phyloP scores from a whole-genome alignment of 805 yeast genomes.

The Isabelozyma pseudorhagii region DNA sequence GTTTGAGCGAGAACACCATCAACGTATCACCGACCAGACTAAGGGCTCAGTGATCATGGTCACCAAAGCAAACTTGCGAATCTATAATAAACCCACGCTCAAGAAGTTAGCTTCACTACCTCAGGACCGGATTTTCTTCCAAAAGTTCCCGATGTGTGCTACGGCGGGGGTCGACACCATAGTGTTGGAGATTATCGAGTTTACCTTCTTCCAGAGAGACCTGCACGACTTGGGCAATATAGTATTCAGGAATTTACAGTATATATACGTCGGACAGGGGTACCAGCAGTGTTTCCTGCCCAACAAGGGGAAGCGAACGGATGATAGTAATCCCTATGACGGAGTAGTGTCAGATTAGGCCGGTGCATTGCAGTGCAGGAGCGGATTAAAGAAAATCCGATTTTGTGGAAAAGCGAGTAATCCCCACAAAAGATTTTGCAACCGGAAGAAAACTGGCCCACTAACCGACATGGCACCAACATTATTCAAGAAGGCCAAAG shows the following conservation, averaged over 20 bases:
- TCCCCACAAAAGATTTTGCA: not conserved
- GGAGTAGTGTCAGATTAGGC: not conserved
- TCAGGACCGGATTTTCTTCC: not conserved
- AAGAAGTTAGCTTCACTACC: constrained; percentile 6
- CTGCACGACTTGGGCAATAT: constrained; percentile 11
- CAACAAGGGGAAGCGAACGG: not conserved
- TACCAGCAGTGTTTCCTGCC: not conserved
- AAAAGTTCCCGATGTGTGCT: constrained; percentile 3
- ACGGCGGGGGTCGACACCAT: constrained; percentile 12
- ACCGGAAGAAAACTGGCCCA: not conserved
- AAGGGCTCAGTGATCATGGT: constrained; percentile 23
- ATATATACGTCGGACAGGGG: not conserved
- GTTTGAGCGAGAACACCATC: constrained; percentile 28
- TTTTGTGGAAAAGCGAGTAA: not conserved
- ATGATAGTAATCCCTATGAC: not conserved
- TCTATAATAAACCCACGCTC: constrained; percentile 12
- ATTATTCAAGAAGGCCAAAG: not conserved
- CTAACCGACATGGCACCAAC: not conserved
- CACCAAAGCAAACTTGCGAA: constrained; percentile 23
- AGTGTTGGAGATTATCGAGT: constrained; percentile 25
- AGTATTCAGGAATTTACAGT: not conserved
- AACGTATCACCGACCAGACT: constrained; percentile 33
- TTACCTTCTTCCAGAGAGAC: constrained; percentile 31
- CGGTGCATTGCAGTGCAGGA: not conserved
- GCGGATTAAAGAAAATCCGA: not conserved